Evolutionary conservation across 352 stramenopile species (phyloP), one percentile per base, ranked within the genome.

Genomic region (Elongisporangium prolatum): DNA sequence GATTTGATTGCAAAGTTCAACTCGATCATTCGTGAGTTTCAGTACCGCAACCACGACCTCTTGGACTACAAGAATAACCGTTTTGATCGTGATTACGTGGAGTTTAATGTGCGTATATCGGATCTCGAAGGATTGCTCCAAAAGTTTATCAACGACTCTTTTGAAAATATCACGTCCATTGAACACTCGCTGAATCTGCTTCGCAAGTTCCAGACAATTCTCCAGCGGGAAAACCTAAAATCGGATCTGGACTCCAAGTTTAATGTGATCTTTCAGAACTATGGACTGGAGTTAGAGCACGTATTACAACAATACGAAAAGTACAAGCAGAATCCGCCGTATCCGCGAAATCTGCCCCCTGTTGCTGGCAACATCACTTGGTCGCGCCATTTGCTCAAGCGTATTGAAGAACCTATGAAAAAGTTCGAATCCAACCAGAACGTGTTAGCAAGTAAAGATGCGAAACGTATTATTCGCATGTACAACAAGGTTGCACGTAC

Each of bases 231-330:
- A 59, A 97, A 96, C 54, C 84, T 99, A n/a, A 99, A 99, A 63
- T 96, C 89, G 2, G 97, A 99, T 65, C 65, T 99, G 20, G 96
- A 99, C 70, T 98, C 93, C 21, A 99, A 99, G 71, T 97, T 99
- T 52, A 98, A 98, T 70, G 96, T 99, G 49, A 99, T 99, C 58
- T 99, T 98, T 65, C 95, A 99, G 69, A 99, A 99, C 68, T 99
- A 99, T 63, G 96, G 96, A 4, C 69, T 98, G 20, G 97, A 99
- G 64, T 85, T 99, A 2, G 97, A 99, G 72, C 93, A 98, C 61
- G 96, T 99, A 3, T 84, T 99, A 52, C 89, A 98, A 69, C 91
- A 99, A 51, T 99, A 99, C 64, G 97, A 99, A 52, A 98, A 98
- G 65, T 90, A 99, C 72, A 99, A 99, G 67, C 91, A 98, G 57